These are phyloP conservation scores for Cladosporium sphaerospermum DNA, from an alignment of 2,329 filamentous ascomycete genomes.

Conservation along the genomic window DNA sequence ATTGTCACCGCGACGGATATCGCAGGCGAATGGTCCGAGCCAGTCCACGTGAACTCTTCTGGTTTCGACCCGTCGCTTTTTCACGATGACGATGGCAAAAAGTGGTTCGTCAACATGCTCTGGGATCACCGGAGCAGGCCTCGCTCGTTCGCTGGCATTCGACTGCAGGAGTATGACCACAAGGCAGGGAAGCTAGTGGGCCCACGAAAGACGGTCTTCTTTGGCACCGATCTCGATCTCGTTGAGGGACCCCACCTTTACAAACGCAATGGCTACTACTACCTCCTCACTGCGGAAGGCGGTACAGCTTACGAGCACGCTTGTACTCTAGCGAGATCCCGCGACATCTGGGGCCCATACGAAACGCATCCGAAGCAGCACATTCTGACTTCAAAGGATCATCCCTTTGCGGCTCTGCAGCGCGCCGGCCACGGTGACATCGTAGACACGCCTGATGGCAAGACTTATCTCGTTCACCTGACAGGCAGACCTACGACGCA, in stretches of 20 bases:
- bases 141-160: slow-evolving; percentile 13
- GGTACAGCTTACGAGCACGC: slow-evolving; percentile 57
- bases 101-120: slow-evolving; percentile 14
- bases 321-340: slow-evolving; percentile 52
- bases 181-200: slow-evolving; percentile 11
- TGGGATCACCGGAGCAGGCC: slow-evolving; percentile 14
- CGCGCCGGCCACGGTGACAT: slow-evolving; percentile 47
- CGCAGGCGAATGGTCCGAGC: slow-evolving; percentile 51
- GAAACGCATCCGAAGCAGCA: slow-evolving; percentile 52
- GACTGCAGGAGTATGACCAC: slow-evolving; percentile 12
- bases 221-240: slow-evolving; percentile 10
- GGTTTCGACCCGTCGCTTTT: slow-evolving; percentile 51
- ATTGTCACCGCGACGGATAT: slow-evolving; percentile 48
- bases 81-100: slow-evolving; percentile 11
- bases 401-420: slow-evolving; percentile 43
- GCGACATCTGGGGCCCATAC: slow-evolving; percentile 55
- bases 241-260: slow-evolving; percentile 51
- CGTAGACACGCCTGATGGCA: slow-evolving; percentile 39
- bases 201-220: slow-evolving; percentile 12
- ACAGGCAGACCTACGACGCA: slow-evolving; percentile 44
- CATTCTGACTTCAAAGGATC: slow-evolving; percentile 44
- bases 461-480: slow-evolving; percentile 46
- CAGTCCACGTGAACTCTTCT: slow-evolving; percentile 51
- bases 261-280: slow-evolving; percentile 54
- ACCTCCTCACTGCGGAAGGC: slow-evolving; percentile 47